phyloP scores from a whole-genome alignment of 108 stramenopile genomes.

The Schizochytrium sp. region DNA sequence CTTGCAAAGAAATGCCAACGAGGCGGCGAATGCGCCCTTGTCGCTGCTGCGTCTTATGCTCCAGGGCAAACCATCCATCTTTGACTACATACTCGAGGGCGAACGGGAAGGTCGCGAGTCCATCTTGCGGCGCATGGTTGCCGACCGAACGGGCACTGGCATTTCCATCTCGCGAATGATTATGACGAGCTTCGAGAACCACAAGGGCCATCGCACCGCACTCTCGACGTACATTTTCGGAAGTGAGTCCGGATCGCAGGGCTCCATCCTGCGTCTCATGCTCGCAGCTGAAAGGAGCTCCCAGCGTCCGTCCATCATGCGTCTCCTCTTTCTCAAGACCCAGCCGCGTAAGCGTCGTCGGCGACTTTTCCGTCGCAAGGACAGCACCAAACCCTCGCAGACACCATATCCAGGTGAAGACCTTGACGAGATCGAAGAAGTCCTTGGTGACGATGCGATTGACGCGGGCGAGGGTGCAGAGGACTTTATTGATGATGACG shows the following conservation, averaged over 20 bases:
- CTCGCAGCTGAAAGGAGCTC: background rate
- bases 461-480: background rate
- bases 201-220: background rate
- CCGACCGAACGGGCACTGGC: background rate
- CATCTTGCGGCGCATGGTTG: background rate
- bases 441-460: background rate
- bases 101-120: background rate
- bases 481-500: background rate
- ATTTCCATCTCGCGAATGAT: background rate
- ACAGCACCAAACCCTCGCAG: background rate
- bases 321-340: background rate
- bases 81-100: background rate
- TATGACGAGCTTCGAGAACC: background rate
- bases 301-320: background rate
- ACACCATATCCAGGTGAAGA: background rate
- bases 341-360: background rate
- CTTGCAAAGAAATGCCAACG: background rate
- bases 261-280: background rate
- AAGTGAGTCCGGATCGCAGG: background rate
- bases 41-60: background rate
- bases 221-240: constrained; percentile 6
- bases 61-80: background rate
- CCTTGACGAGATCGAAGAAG: background rate
- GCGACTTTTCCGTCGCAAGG: background rate
- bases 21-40: background rate